These are phyloP conservation scores for Colletotrichum truncatum DNA, from an alignment of 2,329 filamentous ascomycete species.

Conservation along the genomic window DNA sequence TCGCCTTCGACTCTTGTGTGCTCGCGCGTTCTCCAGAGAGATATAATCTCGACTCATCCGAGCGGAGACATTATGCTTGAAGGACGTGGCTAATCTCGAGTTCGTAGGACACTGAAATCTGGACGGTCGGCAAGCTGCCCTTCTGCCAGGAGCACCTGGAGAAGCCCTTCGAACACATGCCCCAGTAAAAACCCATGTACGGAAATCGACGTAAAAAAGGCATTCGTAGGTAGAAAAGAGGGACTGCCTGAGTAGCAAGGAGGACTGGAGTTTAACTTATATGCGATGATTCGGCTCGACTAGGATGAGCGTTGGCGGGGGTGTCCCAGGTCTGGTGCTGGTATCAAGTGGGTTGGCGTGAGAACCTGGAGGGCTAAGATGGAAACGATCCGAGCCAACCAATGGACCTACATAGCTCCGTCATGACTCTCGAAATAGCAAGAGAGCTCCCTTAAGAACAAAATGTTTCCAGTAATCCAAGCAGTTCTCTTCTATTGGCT, in stretches of 20 bases:
- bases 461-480: background rate
- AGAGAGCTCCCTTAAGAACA: background rate
- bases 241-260: background rate
- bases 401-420: background rate
- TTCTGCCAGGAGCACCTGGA: slow-evolving; percentile 74
- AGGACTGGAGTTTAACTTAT: slow-evolving; percentile 2
- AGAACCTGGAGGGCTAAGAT: slow-evolving; percentile 29
- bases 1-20: too few species aligned
- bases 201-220: background rate
- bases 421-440: background rate
- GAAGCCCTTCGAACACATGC: slow-evolving; percentile 72
- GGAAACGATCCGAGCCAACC: background rate
- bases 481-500: background rate
- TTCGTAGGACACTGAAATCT: slow-evolving; percentile 71
- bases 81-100: background rate
- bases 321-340: slow-evolving; percentile 4
- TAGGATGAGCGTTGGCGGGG: slow-evolving; percentile 8
- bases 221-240: background rate
- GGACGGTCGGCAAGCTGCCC: slow-evolving; percentile 74
- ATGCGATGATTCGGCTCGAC: background rate
- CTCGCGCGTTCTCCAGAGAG: too few species aligned
- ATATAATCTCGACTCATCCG: too few species aligned
- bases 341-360: slow-evolving; percentile 13
- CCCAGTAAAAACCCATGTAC: slow-evolving; percentile 51
- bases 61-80: too few species aligned